These are phyloP conservation scores for Pestalotiopsis sp. DNA, from an alignment of 2,329 filamentous ascomycete genomes.

Conservation along the genomic window DNA sequence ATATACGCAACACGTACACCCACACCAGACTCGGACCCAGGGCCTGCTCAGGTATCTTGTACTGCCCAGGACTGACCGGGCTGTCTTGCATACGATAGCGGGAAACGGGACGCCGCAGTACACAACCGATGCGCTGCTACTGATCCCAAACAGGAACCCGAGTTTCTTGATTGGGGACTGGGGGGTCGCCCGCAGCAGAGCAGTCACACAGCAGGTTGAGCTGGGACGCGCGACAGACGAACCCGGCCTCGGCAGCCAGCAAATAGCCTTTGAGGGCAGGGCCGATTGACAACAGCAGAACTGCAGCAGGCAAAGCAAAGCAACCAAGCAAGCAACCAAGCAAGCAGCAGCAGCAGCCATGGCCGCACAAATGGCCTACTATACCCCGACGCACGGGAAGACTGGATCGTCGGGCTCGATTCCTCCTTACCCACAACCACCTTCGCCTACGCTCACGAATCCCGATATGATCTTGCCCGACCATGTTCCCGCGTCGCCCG, in stretches of 20 bases:
- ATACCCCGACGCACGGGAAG: conserved; percentile 20
- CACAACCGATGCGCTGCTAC: not conserved
- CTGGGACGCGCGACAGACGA: not conserved
- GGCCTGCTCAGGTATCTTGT: not conserved
- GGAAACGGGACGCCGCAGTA: not conserved
- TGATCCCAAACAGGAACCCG: not conserved
- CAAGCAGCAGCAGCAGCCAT: conserved; percentile 1
- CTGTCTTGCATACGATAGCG: not conserved
- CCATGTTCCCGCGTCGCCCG: conserved; percentile 58
- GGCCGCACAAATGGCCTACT: conserved; percentile 27
- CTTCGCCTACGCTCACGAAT: conserved; percentile 87
- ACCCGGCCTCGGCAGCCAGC: not conserved
- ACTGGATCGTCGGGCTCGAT: conserved; percentile 24
- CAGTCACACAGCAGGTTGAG: not conserved
- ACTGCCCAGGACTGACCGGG: not conserved
- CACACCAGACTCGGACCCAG: not conserved
- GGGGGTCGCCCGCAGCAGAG: not conserved
- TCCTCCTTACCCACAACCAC: conserved; percentile 52
- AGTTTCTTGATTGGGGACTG: not conserved
- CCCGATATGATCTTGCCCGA: conserved; percentile 93
- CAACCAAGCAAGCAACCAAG: too few species aligned
- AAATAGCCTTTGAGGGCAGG: not conserved
- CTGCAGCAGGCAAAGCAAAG: not conserved
- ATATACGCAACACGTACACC: not conserved
- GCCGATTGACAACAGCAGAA: not conserved